Conservation (phyloP, 2,329 filamentous ascomycete species). For the Chalaropsis thielavioides region DNA sequence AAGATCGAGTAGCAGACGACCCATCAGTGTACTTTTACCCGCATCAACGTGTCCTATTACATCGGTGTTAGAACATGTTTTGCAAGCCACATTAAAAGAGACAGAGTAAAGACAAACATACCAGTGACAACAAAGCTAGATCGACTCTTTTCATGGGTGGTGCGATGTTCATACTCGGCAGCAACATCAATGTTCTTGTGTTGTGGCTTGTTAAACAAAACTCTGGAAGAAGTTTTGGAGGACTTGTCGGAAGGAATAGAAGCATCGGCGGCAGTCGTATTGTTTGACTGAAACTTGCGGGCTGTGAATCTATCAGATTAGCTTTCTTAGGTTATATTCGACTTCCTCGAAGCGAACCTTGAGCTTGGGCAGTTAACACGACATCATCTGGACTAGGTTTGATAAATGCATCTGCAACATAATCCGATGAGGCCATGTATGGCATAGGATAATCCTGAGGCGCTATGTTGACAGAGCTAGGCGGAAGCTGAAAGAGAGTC, state of each 20-base stretch:
- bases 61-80: not conserved
- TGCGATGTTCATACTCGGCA: slow-evolving; percentile 52
- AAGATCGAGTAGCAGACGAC: slow-evolving; percentile 75
- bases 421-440: slow-evolving; percentile 35
- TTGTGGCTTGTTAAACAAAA: slow-evolving; percentile 37
- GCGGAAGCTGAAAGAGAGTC: slow-evolving; percentile 34
- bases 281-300: not conserved
- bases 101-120: slow-evolving; percentile 30
- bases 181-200: slow-evolving; percentile 76
- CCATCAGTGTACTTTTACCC: slow-evolving; percentile 96
- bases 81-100: not conserved
- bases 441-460: slow-evolving; percentile 31
- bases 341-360: slow-evolving; percentile 50
- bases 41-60: slow-evolving; percentile 82
- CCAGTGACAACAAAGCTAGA: slow-evolving; percentile 89
- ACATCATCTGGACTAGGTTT: slow-evolving; percentile 85
- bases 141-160: slow-evolving; percentile 58
- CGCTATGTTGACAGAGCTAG: slow-evolving; percentile 19
- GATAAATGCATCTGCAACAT: slow-evolving; percentile 52
- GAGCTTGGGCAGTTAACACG: slow-evolving; percentile 72
- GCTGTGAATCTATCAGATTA: slow-evolving; percentile 14
- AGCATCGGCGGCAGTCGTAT: not conserved
- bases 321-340: slow-evolving; percentile 15
- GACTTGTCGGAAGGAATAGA: not conserved
- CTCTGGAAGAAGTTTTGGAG: slow-evolving; percentile 1